Base-by-base conservation (phyloP, 2,329 filamentous ascomycete species). In the Ophiostoma himal-ulmi region DNA sequence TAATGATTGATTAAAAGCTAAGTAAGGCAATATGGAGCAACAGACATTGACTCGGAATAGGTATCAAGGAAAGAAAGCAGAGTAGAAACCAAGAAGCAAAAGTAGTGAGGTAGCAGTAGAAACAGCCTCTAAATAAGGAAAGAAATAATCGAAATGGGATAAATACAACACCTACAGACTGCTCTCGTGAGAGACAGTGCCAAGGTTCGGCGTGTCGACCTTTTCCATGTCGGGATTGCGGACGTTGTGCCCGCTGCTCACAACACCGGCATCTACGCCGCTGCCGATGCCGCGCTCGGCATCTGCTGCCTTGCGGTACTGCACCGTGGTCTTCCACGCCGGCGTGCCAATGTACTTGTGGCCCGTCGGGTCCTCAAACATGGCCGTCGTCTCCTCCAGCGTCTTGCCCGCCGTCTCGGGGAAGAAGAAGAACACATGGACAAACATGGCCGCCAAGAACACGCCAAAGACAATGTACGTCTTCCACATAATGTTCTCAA, bases 311-410 rank as follows among this genome's bases (percentile, higher is more conserved):
- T 77, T 73, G 37, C 74, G 70, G 71, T 79, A 79, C 48, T 75
- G 74, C 69, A 82, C 81, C 72, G 73, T 76, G 1, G 81, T 82
- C 77, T 78, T 80, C 80, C 81, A 82, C 48, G 81, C 81, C 5
- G 80, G 81, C 3, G 75, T 79, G 64, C 80, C 81, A 39, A 82
- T 76, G 74, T 77, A 78, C 64, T 75, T 77, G 74, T 81, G 76
- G 37, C 79, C 78, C 62, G 77, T 78, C 1, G 78, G 78, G 73
- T 81, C 76, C 72, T 79, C 78, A 69, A 79, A 79, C 52, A 79
- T 77, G 67, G 73, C 73, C 14, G 76, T 72, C 5, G 78, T 75
- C 74, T 79, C 77, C 74, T 79, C 78, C 26, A 79, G 75, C 2
- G 76, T 74, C 74, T 79, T 79, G 75, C 78, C 78, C 70, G 77